Base-by-base conservation (phyloP, 371 early-diverging fungal genomes). In the Lichtheimia corymbifera region DNA sequence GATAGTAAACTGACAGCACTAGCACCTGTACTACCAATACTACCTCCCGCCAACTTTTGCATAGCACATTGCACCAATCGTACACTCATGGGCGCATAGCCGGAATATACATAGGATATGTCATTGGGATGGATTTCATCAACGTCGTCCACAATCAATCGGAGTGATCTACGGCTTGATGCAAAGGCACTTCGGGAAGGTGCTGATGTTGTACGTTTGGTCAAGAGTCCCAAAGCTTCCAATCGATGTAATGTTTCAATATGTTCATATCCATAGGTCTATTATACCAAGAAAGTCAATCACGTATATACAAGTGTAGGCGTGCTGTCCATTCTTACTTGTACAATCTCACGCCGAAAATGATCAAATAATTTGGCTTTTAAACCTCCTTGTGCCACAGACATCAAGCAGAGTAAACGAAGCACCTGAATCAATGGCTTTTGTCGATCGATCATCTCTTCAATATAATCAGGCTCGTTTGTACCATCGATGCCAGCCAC, bases 221-320 rank as follows among this genome's bases (percentile, higher is more conserved):
- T 67, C 35, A 94, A 73, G 59, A 97, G 78, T 0, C 91, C 90
- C 13, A 88, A 75, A 7, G 79, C 77, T 42, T 76, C 82, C 55
- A 97, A 68, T 61, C 89, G 83, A 64, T 92, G 88, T 44, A 96
- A 73, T 3, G 95, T 95, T 27, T 88, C 73, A 53, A 93, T 73
- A 64, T 96, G 96, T 56, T 93, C 88, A 74, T 88, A 91, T 6
- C 98, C 97, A 78, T 96, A 97, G 0, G 96, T 89, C 83, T 94
- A 72, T 18, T n/a, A 44, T 60, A 17, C 9, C 22, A 22, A 35
- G 9, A 35, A 9, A 5, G 35, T 35, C 35, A 35, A 35, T 11
- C 35, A 9, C 14, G 67, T 17, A 35, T 22, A 18, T 12, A 13
- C 12, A 2, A 5, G 11, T 17, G 5, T 1, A 12, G 18, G 11